Evolutionary conservation across 257 asterid genomes (phyloP), one percentile per base, ranked within the genome.

Genomic region (Plantago major): DNA sequence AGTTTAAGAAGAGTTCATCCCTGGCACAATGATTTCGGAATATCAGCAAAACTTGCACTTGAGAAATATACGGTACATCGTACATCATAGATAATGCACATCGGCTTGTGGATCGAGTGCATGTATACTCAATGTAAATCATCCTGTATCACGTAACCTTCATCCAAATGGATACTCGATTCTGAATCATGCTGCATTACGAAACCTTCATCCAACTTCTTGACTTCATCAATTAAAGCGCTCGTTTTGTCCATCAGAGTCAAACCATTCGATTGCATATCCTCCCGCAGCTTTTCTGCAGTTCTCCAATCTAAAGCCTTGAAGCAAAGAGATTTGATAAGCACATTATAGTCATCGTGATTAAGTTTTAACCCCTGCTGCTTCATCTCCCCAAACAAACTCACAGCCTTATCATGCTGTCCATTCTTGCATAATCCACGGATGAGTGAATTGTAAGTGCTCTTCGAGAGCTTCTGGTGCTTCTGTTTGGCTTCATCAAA

Each of bases 351-450:
- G 81, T 86, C 98, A 37, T 81, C 89, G 9, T 77, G 90, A 63
- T 46, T 78, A 9, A 95, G 89, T 47, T 54, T 67, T 55, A 92
- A 78, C 15, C 97, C 93, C 19, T 72, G 70, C 58, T 75, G 71
- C 78, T 80, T 80, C 99, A 89, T 86, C 81, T 89, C 96, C 40
- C 76, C 57, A 63, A 84, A 64, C 74, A 84, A 57, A 55, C 66
- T 58, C 72, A 89, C 72, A 50, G 98, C 97, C 77, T 53, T 70
- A 58, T 82, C 98, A 65, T 69, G 89, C 58, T 89, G 89, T 40
- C 86, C 97, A 2, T 82, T 87, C 83, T 76, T 88, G 85, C 89
- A 82, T 63, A 58, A 92, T 5, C 96, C 99, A 18, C 86, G 93
- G 47, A 89, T 86, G 66, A 92, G 77, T 0, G 86, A 66, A 67